Evolutionary conservation across 352 stramenopile genomes (phyloP).

Genomic region (Phytopythium kandeliae): DNA sequence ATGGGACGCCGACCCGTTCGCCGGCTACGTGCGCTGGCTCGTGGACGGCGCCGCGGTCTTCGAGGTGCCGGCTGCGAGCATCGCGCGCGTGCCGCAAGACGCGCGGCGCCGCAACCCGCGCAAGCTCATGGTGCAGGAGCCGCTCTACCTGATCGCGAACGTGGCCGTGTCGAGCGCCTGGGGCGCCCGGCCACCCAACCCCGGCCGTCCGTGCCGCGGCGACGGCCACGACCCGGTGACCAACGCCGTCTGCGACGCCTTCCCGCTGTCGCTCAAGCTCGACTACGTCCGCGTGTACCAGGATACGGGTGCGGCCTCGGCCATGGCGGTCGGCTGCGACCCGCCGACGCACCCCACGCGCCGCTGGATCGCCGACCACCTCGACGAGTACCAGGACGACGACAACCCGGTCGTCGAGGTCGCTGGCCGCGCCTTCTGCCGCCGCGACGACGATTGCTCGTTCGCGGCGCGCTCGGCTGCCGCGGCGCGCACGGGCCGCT

Average conservation of each 20-base stretch:
- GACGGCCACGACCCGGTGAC: conserved; percentile 30
- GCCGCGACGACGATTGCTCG: conserved; percentile 50
- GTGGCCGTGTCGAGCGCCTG: conserved; percentile 91
- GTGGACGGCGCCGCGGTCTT: conserved; percentile 85
- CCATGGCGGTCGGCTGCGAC: conserved; percentile 58
- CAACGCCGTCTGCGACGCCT: conserved; percentile 55
- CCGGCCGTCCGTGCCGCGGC: conserved; percentile 44
- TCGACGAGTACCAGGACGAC: conserved; percentile 67
- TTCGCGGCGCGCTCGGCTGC: too few species aligned
- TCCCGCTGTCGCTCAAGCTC: conserved; percentile 70
- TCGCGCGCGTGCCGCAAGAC: conserved; percentile 54
- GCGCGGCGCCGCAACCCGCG: conserved; percentile 37
- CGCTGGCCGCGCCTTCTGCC: conserved; percentile 56
- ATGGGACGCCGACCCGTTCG: conserved; percentile 36
- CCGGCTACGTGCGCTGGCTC: conserved; percentile 69
- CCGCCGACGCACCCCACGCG: conserved; percentile 54
- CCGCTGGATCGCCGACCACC: conserved; percentile 72
- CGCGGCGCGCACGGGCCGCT: background rate
- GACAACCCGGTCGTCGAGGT: conserved; percentile 58
- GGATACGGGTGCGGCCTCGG: conserved; percentile 26
- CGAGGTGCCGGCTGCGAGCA: conserved; percentile 66
- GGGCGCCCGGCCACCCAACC: conserved; percentile 68
- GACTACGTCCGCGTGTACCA: conserved; percentile 83
- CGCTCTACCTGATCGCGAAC: conserved; percentile 95
- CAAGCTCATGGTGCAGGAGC: conserved; percentile 93